Conservation (phyloP, 768 basidiomycete species). For the Trametes sanguinea region DNA sequence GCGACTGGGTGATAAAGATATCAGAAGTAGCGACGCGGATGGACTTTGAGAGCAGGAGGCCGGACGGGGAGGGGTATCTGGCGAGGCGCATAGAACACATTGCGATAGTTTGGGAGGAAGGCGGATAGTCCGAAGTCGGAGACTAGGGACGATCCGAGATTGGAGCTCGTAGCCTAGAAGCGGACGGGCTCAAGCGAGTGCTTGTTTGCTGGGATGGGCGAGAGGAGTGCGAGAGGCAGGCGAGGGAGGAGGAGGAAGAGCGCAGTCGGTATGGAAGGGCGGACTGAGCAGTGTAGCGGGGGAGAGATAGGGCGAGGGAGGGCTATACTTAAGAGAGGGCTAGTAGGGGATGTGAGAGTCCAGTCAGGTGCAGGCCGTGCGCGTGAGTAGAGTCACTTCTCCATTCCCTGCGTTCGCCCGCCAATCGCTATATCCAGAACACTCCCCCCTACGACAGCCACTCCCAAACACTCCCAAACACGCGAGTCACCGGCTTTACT, state of each 20-base stretch:
- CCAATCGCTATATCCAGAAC: conserved; percentile 15
- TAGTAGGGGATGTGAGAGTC: conserved; percentile 19
- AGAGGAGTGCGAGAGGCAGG: background rate
- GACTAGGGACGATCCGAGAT: conserved; percentile 35
- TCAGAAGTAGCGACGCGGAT: conserved; percentile 6
- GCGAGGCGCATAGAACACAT: conserved; percentile 24
- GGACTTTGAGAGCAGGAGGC: background rate
- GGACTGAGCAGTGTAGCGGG: background rate
- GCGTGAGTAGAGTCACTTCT: conserved; percentile 18
- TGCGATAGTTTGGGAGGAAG: conserved; percentile 20
- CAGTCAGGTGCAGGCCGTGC: conserved; percentile 21
- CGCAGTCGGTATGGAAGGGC: too few species aligned
- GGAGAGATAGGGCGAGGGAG: conserved; percentile 7
- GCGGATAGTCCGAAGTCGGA: conserved; percentile 34
- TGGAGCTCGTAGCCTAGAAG: conserved; percentile 24
- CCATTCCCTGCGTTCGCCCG: too few species aligned
- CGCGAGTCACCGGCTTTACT: conserved; percentile 16
- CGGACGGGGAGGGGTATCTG: conserved; percentile 30
- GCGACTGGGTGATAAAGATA: conserved; percentile 28
- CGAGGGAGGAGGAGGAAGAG: background rate
- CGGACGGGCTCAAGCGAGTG: conserved; percentile 19
- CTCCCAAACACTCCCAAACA: conserved; percentile 20
- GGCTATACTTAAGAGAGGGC: conserved; percentile 13
- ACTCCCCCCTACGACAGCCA: conserved; percentile 8
- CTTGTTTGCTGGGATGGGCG: background rate